Conservation (phyloP, 2,329 filamentous ascomycete species). For the Neonectria hederae region DNA sequence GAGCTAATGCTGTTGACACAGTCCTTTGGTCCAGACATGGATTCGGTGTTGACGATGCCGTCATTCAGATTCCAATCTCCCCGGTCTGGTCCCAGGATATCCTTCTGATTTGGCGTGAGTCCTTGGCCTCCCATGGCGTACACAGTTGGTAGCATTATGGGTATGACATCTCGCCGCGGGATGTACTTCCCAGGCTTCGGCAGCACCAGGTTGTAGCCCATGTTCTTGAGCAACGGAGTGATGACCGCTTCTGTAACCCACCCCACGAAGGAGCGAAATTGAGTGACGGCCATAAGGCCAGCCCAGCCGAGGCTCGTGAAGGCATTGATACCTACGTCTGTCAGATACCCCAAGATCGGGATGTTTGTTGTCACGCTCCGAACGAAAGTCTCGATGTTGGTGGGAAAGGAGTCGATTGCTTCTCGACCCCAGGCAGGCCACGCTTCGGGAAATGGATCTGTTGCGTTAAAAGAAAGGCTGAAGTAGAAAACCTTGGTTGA, state of each 20-base stretch:
- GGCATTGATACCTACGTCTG: neutral
- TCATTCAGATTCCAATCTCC: constrained; percentile 18
- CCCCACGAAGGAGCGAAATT: constrained; percentile 10
- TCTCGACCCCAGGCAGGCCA: constrained; percentile 11
- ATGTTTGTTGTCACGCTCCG: neutral
- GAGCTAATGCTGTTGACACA: constrained; percentile 2
- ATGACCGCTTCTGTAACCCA: constrained; percentile 13
- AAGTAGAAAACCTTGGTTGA: constrained; percentile 12
- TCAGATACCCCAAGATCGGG: neutral
- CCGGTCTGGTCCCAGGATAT: neutral
- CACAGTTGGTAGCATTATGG: neutral
- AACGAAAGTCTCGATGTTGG: constrained; percentile 8
- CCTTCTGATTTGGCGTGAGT: constrained; percentile 1
- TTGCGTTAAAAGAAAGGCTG: constrained; percentile 17
- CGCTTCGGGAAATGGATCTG: constrained; percentile 2
- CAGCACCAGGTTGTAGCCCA: constrained; percentile 8
- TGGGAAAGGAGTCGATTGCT: constrained; percentile 10
- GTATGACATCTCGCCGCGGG: constrained; percentile 15
- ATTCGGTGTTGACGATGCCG: constrained; percentile 18
- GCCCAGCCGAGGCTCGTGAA: constrained; percentile 1
- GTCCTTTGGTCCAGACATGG: constrained; percentile 11
- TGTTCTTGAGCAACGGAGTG: neutral
- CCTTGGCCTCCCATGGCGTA: constrained; percentile 19
- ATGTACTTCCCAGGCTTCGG: constrained; percentile 8
- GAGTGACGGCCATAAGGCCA: constrained; percentile 6